phyloP scores from a whole-genome alignment of 192 early-diverging fungal genomes.

The Chytriomyces sp. region DNA sequence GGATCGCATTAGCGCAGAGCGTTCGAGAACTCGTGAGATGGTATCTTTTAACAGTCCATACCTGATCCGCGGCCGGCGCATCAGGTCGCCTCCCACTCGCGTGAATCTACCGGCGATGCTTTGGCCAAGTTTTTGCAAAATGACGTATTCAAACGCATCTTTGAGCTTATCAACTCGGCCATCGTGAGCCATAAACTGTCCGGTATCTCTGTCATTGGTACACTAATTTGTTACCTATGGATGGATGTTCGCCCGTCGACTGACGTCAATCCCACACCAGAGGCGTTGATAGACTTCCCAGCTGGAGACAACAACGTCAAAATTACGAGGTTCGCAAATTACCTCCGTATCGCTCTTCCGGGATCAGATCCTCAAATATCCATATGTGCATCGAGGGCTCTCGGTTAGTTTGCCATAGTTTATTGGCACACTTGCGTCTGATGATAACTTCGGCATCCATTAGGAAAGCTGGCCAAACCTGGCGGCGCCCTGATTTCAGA shows the following conservation, averaged over 20 bases:
- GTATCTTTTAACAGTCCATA: too few relatives aligned
- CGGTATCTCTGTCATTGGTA: background rate
- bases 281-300: conserved; percentile 12
- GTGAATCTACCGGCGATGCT: background rate
- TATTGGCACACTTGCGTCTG: background rate
- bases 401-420: conserved; percentile 41
- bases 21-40: too few relatives aligned
- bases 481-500: conserved; percentile 63
- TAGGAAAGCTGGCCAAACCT: conserved; percentile 52
- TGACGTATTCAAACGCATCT: background rate
- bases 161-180: background rate
- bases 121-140: background rate
- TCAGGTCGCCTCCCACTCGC: background rate
- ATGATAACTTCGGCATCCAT: background rate
- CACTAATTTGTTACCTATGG: too few relatives aligned
- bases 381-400: conserved; percentile 58
- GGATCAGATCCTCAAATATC: conserved; percentile 59
- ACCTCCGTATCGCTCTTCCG: conserved; percentile 61
- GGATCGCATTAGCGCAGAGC: too few relatives aligned
- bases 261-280: background rate
- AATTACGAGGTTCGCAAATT: conserved; percentile 66
- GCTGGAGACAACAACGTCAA: conserved; percentile 26
- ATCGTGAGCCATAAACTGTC: background rate
- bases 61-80: too few relatives aligned
- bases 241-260: too few relatives aligned